A percentile compares a stretch with the other conserved stretches of the same genome.
These are phyloP conservation scores for Papiliotrema fonsecae DNA, from an alignment of 1,284 basidiomycete genomes.

Conservation along the genomic window DNA sequence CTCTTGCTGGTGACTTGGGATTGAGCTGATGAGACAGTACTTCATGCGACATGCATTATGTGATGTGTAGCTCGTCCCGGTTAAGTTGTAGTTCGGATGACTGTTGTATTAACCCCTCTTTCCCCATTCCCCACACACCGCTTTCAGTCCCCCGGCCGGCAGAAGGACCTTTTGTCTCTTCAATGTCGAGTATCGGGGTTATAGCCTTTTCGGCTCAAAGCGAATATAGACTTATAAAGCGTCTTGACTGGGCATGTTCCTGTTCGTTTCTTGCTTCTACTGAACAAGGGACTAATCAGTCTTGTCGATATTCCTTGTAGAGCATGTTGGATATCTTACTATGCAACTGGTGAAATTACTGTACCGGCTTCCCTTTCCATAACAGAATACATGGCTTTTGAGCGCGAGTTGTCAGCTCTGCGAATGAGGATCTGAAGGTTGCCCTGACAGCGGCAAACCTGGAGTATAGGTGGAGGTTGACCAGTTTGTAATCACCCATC, in stretches of 20 bases:
- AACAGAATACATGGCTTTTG: too few relatives aligned
- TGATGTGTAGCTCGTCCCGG: too few relatives aligned
- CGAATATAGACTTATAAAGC: slow-evolving; percentile 21
- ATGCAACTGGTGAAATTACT: too few relatives aligned
- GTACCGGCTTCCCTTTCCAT: too few relatives aligned
- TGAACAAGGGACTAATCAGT: slow-evolving; percentile 40
- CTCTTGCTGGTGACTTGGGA: neutral
- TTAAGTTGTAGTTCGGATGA: too few relatives aligned
- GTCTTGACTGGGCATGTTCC: slow-evolving; percentile 41
- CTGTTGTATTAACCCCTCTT: neutral
- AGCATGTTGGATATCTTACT: slow-evolving; percentile 1
- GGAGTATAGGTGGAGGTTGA: slow-evolving; percentile 8
- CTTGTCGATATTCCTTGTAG: slow-evolving; percentile 26
- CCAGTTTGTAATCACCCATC: slow-evolving; percentile 1
- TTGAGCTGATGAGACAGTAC: neutral
- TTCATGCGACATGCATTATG: neutral
- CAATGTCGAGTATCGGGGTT: slow-evolving; percentile 24
- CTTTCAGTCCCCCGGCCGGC: slow-evolving; percentile 36
- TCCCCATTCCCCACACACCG: slow-evolving; percentile 7
- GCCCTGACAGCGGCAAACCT: too few relatives aligned
- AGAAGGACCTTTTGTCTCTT: slow-evolving; percentile 28
- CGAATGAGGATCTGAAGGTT: too few relatives aligned
- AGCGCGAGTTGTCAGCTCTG: too few relatives aligned
- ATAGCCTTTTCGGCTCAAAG: slow-evolving; percentile 14
- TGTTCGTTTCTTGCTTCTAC: slow-evolving; percentile 27